Evolutionary conservation across 192 early-diverging fungal species (phyloP).

Genomic region (Backusella liffmaniae): DNA sequence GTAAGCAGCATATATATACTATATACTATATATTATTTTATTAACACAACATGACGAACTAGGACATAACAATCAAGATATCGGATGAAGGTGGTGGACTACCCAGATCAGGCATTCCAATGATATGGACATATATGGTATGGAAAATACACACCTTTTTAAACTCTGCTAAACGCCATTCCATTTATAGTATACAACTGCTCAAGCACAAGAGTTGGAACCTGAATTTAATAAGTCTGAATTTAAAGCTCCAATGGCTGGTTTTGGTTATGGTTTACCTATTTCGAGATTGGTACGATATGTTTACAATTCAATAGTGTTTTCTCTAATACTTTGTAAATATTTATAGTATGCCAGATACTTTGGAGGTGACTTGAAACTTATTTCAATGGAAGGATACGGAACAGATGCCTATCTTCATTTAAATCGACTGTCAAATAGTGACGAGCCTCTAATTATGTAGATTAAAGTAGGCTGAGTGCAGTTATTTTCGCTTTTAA

Average conservation of each 20-base stretch:
- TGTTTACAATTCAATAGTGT: not conserved
- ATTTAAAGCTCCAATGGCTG: conserved; percentile 77
- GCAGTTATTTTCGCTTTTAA: not conserved
- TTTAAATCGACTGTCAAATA: conserved; percentile 84
- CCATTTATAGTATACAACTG: conserved; percentile 60
- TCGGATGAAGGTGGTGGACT: conserved; percentile 95
- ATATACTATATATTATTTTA: not conserved
- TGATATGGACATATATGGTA: conserved; percentile 94
- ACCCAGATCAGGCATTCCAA: conserved; percentile 79
- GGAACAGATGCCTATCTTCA: conserved; percentile 97
- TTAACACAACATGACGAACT: conserved; percentile 10
- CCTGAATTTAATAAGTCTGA: conserved; percentile 73
- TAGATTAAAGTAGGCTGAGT: conserved; percentile 25
- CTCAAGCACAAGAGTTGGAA: conserved; percentile 66
- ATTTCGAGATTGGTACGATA: conserved; percentile 62
- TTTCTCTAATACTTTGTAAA: not conserved
- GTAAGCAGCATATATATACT: conserved; percentile 23
- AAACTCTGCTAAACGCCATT: not conserved
- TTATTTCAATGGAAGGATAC: conserved; percentile 94
- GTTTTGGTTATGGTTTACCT: conserved; percentile 94
- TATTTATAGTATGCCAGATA: conserved; percentile 80
- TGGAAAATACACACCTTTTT: not conserved
- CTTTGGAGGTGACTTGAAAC: conserved; percentile 92
- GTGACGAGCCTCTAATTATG: conserved; percentile 78
- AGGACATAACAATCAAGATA: conserved; percentile 96